Conservation (phyloP, 2,329 filamentous ascomycete species). For the Tolypocladium album region DNA sequence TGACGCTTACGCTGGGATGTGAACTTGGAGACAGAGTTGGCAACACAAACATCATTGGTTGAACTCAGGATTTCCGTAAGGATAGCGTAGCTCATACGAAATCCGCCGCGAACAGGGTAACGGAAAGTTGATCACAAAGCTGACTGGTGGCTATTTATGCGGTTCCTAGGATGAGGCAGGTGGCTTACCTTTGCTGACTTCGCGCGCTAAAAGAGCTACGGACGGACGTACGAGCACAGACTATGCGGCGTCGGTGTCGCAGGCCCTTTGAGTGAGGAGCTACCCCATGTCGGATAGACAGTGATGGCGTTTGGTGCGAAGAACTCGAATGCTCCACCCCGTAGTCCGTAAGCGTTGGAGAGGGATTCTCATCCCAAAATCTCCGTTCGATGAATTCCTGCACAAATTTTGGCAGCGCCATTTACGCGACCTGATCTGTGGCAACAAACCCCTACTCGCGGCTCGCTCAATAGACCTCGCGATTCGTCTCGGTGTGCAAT, state of each 20-base stretch:
- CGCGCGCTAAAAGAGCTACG: not conserved
- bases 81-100: not conserved
- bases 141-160: not conserved
- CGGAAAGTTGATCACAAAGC: not conserved
- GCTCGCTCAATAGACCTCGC: not conserved
- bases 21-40: not conserved
- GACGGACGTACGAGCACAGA: too few relatives aligned
- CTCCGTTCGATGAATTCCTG: not conserved
- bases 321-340: too few relatives aligned
- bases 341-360: not conserved
- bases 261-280: not conserved
- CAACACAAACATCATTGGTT: not conserved
- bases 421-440: not conserved
- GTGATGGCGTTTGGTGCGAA: not conserved
- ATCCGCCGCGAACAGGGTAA: not conserved
- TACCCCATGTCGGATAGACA: not conserved
- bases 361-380: not conserved
- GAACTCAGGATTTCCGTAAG: not conserved
- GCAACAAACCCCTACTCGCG: not conserved
- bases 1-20: not conserved
- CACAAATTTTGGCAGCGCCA: not conserved
- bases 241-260: not conserved
- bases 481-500: not conserved
- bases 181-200: not conserved
- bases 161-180: not conserved